Conservation (phyloP, 805 yeast species). For the Saccharomycopsis amapae region DNA sequence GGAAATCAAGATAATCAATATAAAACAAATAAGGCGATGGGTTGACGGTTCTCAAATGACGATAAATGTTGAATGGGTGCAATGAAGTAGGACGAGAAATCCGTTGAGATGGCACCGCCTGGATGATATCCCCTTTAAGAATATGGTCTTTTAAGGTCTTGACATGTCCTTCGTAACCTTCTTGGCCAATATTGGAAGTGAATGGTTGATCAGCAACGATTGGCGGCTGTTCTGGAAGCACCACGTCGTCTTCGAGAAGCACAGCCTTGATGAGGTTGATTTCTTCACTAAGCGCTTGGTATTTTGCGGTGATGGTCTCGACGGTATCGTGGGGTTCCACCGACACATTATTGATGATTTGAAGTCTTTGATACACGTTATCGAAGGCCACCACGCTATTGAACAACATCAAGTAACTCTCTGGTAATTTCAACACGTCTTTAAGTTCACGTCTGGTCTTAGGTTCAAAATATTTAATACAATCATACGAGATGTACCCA, state of each 20-base stretch:
- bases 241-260: conserved; percentile 38
- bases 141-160: conserved; percentile 69
- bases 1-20: conserved; percentile 86
- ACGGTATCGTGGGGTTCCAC: conserved; percentile 31
- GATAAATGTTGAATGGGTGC: conserved; percentile 94
- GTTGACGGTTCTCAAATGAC: conserved; percentile 90
- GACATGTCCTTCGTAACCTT: conserved; percentile 87
- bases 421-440: conserved; percentile 83
- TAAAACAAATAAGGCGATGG: conserved; percentile 97
- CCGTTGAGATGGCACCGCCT: conserved; percentile 97
- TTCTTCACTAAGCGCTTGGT: conserved; percentile 45
- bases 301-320: conserved; percentile 26
- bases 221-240: conserved; percentile 69
- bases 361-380: conserved; percentile 89
- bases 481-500: conserved; percentile 93
- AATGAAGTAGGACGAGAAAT: conserved; percentile 90
- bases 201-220: conserved; percentile 63
- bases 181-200: conserved; percentile 86
- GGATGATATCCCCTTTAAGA: conserved; percentile 87
- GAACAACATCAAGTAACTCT: conserved; percentile 84
- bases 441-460: conserved; percentile 66
- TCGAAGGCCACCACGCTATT: conserved; percentile 90
- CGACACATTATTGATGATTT: conserved; percentile 75
- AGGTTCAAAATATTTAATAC: conserved; percentile 96
- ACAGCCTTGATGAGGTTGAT: conserved; percentile 50